Conservation (phyloP, 768 basidiomycete genomes). For the Tylopilus balloui region DNA sequence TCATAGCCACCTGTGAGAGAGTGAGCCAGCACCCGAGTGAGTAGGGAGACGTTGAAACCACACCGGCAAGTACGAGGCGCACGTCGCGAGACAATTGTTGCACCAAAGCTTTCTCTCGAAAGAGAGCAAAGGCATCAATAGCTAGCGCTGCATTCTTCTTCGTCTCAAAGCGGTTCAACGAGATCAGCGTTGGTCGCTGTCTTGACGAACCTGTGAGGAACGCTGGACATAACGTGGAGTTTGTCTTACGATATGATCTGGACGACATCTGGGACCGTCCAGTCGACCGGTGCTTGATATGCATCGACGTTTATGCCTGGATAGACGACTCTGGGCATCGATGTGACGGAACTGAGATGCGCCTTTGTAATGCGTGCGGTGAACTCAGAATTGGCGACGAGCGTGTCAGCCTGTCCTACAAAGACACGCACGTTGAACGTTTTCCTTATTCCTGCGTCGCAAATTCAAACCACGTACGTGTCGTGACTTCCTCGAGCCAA, state of each 20-base stretch:
- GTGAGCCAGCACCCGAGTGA: neutral
- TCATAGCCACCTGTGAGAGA: conserved; percentile 76
- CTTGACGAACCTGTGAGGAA: conserved; percentile 36
- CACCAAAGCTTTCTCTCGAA: conserved; percentile 34
- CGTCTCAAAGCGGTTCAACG: conserved; percentile 91
- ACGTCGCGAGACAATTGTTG: conserved; percentile 32
- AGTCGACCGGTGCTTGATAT: conserved; percentile 49
- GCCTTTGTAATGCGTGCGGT: conserved; percentile 76
- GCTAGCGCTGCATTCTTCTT: conserved; percentile 92
- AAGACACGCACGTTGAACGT: neutral
- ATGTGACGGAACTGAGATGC: conserved; percentile 66
- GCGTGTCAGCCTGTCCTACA: conserved; percentile 81
- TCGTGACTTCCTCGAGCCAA: conserved; percentile 84
- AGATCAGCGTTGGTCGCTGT: conserved; percentile 66
- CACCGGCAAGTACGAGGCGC: conserved; percentile 79
- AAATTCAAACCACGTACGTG: conserved; percentile 48
- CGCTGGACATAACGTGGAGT: neutral
- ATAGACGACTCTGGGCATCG: conserved; percentile 77
- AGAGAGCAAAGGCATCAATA: conserved; percentile 65
- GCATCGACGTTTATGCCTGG: conserved; percentile 85
- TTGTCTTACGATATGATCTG: conserved; percentile 53
- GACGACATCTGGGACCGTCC: conserved; percentile 46
- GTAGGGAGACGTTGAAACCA: conserved; percentile 7
- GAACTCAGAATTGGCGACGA: conserved; percentile 89
- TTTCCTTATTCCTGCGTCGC: neutral